phyloP scores from a whole-genome alignment of 306 rosid genomes.

The Quercus ilex region DNA sequence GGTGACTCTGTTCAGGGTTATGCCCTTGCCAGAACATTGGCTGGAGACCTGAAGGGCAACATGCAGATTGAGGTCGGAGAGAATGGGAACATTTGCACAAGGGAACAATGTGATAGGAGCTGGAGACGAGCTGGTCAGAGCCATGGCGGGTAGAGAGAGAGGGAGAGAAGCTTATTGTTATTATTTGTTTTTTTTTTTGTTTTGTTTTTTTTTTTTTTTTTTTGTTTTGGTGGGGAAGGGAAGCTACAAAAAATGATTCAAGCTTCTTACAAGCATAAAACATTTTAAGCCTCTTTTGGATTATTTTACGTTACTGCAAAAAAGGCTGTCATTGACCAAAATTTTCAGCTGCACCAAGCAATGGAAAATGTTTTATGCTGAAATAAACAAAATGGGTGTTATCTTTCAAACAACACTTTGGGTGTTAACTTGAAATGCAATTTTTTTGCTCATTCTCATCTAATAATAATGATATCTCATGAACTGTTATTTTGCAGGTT shows the following conservation, averaged over 20 bases:
- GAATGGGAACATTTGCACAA: neutral
- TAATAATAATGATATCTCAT: neutral
- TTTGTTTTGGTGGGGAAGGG: too few relatives aligned
- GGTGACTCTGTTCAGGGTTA: conserved; percentile 23
- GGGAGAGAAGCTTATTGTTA: neutral
- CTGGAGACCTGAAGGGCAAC: neutral
- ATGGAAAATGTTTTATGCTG: too few relatives aligned
- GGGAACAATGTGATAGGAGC: conserved; percentile 25
- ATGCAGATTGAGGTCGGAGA: neutral
- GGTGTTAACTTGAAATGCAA: neutral
- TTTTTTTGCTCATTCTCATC: neutral
- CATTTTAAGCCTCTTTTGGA: too few relatives aligned
- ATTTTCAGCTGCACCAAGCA: too few relatives aligned
- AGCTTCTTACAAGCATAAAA: too few relatives aligned
- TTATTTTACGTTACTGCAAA: too few relatives aligned
- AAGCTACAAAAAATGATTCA: too few relatives aligned
- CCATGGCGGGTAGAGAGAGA: neutral
- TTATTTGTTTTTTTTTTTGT: too few relatives aligned
- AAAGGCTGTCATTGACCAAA: too few relatives aligned
- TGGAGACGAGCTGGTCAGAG: conserved; percentile 38
- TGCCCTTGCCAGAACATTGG: neutral
- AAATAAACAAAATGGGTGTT: neutral
- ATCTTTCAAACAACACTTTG: neutral
- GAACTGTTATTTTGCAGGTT: conserved; percentile 37
- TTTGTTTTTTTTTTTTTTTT: too few relatives aligned